A percentile compares a stretch with the other conserved stretches of the same genome.
Conservation (phyloP, 192 early-diverging fungal species). For the Rhizoclosmatium globosum region DNA sequence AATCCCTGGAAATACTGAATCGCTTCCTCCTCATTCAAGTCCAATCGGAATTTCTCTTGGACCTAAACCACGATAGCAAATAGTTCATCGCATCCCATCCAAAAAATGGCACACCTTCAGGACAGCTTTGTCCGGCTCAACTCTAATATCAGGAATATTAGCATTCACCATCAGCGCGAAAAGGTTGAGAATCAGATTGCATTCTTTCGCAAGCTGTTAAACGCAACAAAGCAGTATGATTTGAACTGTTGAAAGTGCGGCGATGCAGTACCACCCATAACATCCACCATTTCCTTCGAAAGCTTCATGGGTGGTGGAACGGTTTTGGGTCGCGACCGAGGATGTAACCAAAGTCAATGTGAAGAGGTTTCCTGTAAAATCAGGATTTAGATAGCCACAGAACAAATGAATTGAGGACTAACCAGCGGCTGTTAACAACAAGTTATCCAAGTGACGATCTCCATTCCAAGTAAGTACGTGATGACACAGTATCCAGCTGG, state of each 20-base stretch:
- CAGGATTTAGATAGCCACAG: neutral
- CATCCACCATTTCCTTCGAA: slow-evolving; percentile 99
- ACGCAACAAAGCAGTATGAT: slow-evolving; percentile 93
- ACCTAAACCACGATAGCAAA: slow-evolving; percentile 64
- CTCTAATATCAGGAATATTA: slow-evolving; percentile 96
- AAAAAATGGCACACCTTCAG: slow-evolving; percentile 69
- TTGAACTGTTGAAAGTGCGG: slow-evolving; percentile 90
- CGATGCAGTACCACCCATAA: slow-evolving; percentile 94
- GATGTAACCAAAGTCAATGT: slow-evolving; percentile 99
- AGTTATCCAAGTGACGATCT: slow-evolving; percentile 97
- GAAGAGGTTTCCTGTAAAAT: slow-evolving; percentile 81
- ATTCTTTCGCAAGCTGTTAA: slow-evolving; percentile 89
- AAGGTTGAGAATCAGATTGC: slow-evolving; percentile 95
- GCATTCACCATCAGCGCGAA: slow-evolving; percentile 98
- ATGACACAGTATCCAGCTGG: slow-evolving; percentile 98
- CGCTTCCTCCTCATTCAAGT: slow-evolving; percentile 89
- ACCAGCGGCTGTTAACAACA: slow-evolving; percentile 88
- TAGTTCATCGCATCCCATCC: neutral
- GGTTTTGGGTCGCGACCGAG: slow-evolving; percentile 99
- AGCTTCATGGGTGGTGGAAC: slow-evolving; percentile 99
- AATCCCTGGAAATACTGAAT: slow-evolving; percentile 92
- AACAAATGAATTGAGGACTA: slow-evolving; percentile 23
- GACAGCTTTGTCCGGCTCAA: slow-evolving; percentile 98
- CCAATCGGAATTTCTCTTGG: slow-evolving; percentile 94
- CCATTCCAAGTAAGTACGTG: slow-evolving; percentile 98